A percentile compares a stretch with the other conserved stretches of the same genome.
phyloP scores from a whole-genome alignment of 768 basidiomycete species.

The Termitomyces sp. region DNA sequence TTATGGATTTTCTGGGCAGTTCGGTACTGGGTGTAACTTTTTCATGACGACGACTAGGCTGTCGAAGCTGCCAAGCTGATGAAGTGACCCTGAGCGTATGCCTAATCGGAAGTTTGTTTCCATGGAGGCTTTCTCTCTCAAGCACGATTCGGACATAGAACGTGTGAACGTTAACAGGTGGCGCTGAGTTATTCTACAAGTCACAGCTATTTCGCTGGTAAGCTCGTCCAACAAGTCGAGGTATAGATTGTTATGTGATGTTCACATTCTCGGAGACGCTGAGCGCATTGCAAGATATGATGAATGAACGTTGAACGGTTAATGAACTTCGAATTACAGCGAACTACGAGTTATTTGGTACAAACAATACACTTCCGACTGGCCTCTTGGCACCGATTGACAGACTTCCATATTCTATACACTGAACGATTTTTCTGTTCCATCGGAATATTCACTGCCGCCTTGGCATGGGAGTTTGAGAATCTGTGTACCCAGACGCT shows the following conservation, averaged over 20 bases:
- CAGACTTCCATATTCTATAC: background rate
- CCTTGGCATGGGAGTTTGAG: background rate
- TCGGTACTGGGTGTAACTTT: background rate
- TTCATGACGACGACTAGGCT: background rate
- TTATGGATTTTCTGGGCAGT: background rate
- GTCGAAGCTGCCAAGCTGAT: background rate
- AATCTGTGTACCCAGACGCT: background rate
- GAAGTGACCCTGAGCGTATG: background rate
- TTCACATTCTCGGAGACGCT: background rate
- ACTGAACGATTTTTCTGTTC: background rate
- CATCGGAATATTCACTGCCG: background rate
- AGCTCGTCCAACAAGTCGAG: background rate
- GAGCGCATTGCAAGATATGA: background rate
- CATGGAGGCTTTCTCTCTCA: background rate
- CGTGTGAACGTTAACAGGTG: background rate
- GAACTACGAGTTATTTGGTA: slow-evolving; percentile 6
- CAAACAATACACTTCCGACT: background rate
- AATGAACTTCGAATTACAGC: background rate
- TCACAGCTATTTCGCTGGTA: background rate
- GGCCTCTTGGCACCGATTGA: background rate
- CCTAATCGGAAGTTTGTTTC: background rate
- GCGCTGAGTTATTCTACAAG: too few species aligned
- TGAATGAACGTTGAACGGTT: background rate
- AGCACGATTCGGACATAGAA: background rate
- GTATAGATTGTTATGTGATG: background rate